phyloP scores from a whole-genome alignment of 1,284 basidiomycete genomes.

The Boletellus deceptivus region DNA sequence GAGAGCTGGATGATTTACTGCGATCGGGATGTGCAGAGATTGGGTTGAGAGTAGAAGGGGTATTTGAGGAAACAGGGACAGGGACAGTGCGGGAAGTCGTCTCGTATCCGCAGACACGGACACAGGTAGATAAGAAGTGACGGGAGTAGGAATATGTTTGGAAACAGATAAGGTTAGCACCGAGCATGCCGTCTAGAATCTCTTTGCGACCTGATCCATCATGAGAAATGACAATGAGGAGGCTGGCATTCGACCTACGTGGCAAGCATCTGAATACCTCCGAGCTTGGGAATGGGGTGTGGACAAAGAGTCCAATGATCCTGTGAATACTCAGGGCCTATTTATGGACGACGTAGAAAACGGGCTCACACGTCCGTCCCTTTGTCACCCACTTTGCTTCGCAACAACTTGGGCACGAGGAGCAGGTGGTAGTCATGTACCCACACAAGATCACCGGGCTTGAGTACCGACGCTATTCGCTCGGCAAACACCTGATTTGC shows the following conservation, averaged over 20 bases:
- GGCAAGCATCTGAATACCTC: constrained; percentile 96
- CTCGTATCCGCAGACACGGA: constrained; percentile 96
- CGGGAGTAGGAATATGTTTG: constrained; percentile 97
- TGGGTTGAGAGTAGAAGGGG: constrained; percentile 15
- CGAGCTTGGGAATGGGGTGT: constrained; percentile 96
- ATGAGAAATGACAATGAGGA: neutral
- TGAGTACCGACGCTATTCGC: constrained; percentile 74
- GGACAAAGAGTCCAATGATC: constrained; percentile 90
- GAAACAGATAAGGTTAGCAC: constrained; percentile 95
- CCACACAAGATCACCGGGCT: constrained; percentile 89
- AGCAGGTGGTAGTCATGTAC: constrained; percentile 94
- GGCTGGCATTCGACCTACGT: constrained; percentile 46
- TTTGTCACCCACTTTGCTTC: constrained; percentile 43
- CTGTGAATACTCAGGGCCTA: constrained; percentile 32
- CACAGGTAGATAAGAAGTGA: constrained; percentile 93
- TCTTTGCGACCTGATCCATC: constrained; percentile 67
- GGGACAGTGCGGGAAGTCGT: constrained; percentile 61
- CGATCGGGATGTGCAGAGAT: constrained; percentile 38
- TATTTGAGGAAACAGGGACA: constrained; percentile 25
- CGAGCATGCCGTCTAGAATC: constrained; percentile 97
- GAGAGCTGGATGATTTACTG: constrained; percentile 1
- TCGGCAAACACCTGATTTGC: constrained; percentile 88
- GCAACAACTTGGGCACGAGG: constrained; percentile 83
- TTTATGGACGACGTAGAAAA: neutral
- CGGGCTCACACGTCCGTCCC: constrained; percentile 29